Evolutionary conservation across 306 rosid species (phyloP).

Genomic region (Luffa acutangula): DNA sequence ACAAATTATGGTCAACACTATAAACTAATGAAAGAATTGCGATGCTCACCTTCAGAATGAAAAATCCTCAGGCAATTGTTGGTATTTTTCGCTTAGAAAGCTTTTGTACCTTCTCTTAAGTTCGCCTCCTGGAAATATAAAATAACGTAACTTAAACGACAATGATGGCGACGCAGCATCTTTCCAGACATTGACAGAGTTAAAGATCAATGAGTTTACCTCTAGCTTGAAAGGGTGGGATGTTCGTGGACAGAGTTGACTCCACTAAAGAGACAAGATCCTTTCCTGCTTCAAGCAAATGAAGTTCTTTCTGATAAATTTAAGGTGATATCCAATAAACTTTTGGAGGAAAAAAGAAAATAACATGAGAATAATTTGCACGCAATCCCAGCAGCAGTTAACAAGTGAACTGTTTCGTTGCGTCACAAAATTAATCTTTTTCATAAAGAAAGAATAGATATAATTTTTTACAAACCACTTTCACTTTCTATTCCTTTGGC

Average conservation of each 20-base stretch:
- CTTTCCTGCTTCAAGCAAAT: constrained; percentile 16
- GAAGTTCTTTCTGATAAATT: background rate
- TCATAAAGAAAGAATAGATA: background rate
- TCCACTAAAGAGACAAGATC: constrained; percentile 22
- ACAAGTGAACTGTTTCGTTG: background rate
- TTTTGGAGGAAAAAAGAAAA: background rate
- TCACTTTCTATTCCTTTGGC: constrained; percentile 15
- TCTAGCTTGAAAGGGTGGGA: constrained; percentile 25
- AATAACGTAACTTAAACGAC: background rate
- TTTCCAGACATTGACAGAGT: background rate
- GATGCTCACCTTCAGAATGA: constrained; percentile 16
- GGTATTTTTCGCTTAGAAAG: constrained; percentile 21
- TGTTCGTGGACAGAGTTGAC: constrained; percentile 25
- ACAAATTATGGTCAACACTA: background rate
- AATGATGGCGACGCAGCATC: background rate
- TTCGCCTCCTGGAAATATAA: constrained; percentile 16
- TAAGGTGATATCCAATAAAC: background rate
- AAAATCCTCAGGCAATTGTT: constrained; percentile 27
- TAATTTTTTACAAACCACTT: constrained; percentile 18
- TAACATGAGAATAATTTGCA: background rate
- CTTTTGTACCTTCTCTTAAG: constrained; percentile 29
- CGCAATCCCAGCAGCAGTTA: background rate
- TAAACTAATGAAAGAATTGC: background rate
- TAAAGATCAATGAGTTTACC: constrained; percentile 12
- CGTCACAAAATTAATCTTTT: background rate